Percentiles rank a stretch among this genome's conserved stretches.
phyloP scores from a whole-genome alignment of 129 eudicot genomes.

The Heracleum sosnowskyi region DNA sequence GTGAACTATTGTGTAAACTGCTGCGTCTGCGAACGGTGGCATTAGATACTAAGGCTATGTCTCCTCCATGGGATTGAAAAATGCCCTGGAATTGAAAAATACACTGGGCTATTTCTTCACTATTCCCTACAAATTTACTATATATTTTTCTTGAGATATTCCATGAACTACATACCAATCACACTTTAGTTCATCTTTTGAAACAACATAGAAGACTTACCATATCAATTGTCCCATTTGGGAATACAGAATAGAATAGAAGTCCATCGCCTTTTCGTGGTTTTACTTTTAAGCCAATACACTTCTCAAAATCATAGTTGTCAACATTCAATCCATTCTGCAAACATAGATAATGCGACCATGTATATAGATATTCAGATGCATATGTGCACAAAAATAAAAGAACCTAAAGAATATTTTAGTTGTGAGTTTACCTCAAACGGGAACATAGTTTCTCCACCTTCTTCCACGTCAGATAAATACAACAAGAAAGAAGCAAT shows the following conservation, averaged over 20 bases:
- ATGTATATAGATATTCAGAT: background rate
- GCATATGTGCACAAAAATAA: background rate
- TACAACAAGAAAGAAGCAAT: constrained; percentile 81
- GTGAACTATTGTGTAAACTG: too few relatives aligned
- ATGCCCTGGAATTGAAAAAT: background rate
- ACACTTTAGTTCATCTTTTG: background rate
- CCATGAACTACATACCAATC: background rate
- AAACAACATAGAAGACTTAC: constrained; percentile 45
- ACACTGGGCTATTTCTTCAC: background rate
- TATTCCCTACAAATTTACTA: background rate
- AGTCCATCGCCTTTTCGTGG: constrained; percentile 78
- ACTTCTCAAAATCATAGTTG: constrained; percentile 47
- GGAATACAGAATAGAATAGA: constrained; percentile 67
- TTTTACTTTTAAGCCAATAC: constrained; percentile 72
- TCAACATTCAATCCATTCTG: constrained; percentile 57
- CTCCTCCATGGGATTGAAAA: background rate
- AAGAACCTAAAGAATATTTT: background rate
- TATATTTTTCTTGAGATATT: background rate
- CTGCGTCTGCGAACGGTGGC: background rate
- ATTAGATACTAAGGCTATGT: background rate
- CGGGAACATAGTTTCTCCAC: constrained; percentile 94
- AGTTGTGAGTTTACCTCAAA: constrained; percentile 41
- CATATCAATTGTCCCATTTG: constrained; percentile 80
- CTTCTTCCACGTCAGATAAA: constrained; percentile 86
- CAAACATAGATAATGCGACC: constrained; percentile 8